These are phyloP conservation scores for Xylaria flabelliformis DNA, from an alignment of 495 filamentous ascomycete genomes.

Conservation along the genomic window DNA sequence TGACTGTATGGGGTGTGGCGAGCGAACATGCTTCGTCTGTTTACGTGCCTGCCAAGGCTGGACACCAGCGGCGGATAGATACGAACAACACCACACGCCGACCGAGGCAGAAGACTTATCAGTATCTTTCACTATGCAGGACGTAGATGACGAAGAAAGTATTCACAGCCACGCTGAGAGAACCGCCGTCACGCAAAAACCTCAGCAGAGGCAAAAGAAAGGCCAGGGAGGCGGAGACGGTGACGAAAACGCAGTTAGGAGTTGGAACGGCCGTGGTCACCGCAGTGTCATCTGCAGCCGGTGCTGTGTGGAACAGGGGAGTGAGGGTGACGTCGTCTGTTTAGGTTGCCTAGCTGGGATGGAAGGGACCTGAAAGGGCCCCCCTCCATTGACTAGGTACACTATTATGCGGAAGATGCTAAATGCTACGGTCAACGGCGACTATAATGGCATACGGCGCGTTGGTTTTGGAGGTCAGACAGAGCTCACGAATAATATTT, in stretches of 20 bases:
- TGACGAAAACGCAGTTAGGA: conserved; percentile 26
- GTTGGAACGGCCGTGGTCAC: conserved; percentile 47
- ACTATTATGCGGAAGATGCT: background rate
- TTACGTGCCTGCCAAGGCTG: conserved; percentile 54
- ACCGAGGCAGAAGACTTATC: conserved; percentile 31
- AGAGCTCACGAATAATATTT: background rate
- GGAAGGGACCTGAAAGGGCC: conserved; percentile 41
- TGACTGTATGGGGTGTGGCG: conserved; percentile 54
- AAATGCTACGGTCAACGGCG: background rate
- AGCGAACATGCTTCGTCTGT: conserved; percentile 55
- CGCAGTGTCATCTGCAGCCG: conserved; percentile 51
- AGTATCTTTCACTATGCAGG: conserved; percentile 49
- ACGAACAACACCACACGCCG: background rate
- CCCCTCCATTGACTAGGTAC: conserved; percentile 3
- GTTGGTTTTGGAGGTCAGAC: background rate
- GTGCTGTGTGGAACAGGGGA: conserved; percentile 53
- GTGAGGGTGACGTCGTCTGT: conserved; percentile 55
- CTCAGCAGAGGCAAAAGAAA: conserved; percentile 26
- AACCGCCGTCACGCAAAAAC: conserved; percentile 16
- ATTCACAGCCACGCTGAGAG: conserved; percentile 1
- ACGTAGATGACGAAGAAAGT: conserved; percentile 40
- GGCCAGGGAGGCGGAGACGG: conserved; percentile 21
- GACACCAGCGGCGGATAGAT: conserved; percentile 30
- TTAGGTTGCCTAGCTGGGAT: conserved; percentile 52
- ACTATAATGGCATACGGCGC: background rate